Base-by-base conservation (phyloP, 1,139 yeast species). In the Pichia sp. region DNA sequence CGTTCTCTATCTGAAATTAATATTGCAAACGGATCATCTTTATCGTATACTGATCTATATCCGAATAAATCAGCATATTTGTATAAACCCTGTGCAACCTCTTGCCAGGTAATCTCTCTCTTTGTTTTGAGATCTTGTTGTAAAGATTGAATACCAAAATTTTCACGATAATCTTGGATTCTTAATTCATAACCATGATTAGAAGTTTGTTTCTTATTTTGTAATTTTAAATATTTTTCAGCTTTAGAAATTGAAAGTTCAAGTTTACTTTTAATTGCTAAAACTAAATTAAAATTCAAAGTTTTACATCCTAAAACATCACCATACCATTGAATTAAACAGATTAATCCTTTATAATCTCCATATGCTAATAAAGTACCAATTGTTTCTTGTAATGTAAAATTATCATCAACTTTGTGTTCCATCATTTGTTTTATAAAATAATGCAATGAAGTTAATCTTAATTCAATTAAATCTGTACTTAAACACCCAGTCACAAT, bases 261-360 rank as follows among this genome's bases (percentile, higher is more conserved):
- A 7, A 59, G 41, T 28, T 50, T 51, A 3, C 52, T 30, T 27
- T 51, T 53, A 12, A 59, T 41, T 26, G 55, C 49, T 20, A 54
- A 35, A 23, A 57, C 42, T 2, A 53, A 38, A 9, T 52, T 44
- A 26, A 48, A 48, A 4, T 37, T 42, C 11, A 58, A 23, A 11
- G 35, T 37, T 2, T 27, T n/a, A 22, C 46, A 32, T 11, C 49
- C 42, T n/a, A 49, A 32, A 3, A 36, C 40, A 46, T 41, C 37
- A 4, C 61, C 61, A 41, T 55, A 51, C 47, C 55, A 55, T 38
- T 58, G 54, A 7, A 61, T 35, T 7, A 53, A 53, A 32, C 61
- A 58, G 23, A 60, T 51, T 1, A 55, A 55, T 5, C 58, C 50
- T 2, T 54, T 51, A 9, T 45, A 42, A 40, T 60, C 64, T 6